Conservation (phyloP, 805 yeast genomes). For the Cyberlindnera americana region DNA sequence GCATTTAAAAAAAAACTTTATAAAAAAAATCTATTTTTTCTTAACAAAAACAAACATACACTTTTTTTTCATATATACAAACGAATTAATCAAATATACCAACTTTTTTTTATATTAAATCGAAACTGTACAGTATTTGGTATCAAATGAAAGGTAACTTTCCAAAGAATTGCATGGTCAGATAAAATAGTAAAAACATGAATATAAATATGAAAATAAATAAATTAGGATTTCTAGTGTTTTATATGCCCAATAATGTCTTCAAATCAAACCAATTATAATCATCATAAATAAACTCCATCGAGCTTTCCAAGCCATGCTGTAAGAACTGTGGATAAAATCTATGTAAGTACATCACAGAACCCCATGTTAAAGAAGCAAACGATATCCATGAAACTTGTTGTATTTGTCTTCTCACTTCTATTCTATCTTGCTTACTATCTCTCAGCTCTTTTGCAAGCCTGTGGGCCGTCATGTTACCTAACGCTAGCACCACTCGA, state of each 20-base stretch:
- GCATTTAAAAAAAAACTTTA: no score
- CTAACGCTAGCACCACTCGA: conserved; percentile 59
- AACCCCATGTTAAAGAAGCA: conserved; percentile 68
- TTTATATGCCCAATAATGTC: conserved; percentile 37
- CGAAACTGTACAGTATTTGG: no score
- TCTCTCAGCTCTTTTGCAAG: conserved; percentile 14
- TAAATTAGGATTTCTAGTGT: no score
- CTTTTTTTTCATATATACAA: no score
- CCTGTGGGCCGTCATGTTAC: conserved; percentile 30
- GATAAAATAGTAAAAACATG: no score
- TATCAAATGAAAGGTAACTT: no score
- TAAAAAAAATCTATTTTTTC: no score
- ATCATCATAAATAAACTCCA: conserved; percentile 71
- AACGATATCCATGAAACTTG: conserved; percentile 50
- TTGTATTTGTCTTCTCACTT: conserved; percentile 26
- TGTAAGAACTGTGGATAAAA: conserved; percentile 61
- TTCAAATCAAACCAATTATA: conserved; percentile 46
- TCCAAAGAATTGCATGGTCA: no score
- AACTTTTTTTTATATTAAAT: no score
- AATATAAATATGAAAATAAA: no score
- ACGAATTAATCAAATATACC: no score
- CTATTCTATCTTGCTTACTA: conserved; percentile 6
- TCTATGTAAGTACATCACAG: conserved; percentile 67
- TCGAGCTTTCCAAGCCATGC: conserved; percentile 58
- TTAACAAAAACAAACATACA: no score